Evolutionary conservation across 1,284 basidiomycete genomes (phyloP), one percentile per base, ranked within the genome.

Genomic region (Pascua sp.): DNA sequence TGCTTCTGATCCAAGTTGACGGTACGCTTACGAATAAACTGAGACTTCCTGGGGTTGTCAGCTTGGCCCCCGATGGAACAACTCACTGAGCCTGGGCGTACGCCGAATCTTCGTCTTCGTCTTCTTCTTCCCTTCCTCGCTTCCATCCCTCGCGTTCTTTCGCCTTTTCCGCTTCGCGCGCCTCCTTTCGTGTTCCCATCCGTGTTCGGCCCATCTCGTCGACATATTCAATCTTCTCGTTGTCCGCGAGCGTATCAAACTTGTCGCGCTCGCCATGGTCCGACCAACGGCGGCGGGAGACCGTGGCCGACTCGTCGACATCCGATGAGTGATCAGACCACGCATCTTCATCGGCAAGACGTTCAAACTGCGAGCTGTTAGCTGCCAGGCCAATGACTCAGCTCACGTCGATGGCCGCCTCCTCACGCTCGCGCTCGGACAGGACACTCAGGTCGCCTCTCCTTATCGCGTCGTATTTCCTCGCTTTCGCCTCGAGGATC

Each of bases 361-460:
- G 24, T 32, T 32, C 24, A 32, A 32, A 32, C 24, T 32, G 24
- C 7, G 7, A 32, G 24, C 18, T 11, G 24, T 42, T 16, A 42
- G 47, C 56, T 36, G 41, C 36, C 41, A 42, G 8, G 12, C 4
- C 41, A 42, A 42, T 71, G 43, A 12, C 15, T 16, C 3, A 11
- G 72, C 88, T 73, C 76, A 92, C 93, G 75, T 98, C 92, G 7
- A 98, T 89, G 51, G 91, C 78, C 11, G 90, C 77, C 17, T 83
- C 80, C 46, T 85, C 85, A 58, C 85, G 85, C 69, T 95, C 88
- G 60, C 84, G 85, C 52, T 93, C 88, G 36, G 73, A 85, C 67
- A 95, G 67, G 0, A 90, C 90, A 0, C 85, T 90, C 9, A 84
- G 85, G 75, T 90, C 88, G 8, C 94, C 94, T 61, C 85, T 85